Base-by-base conservation (phyloP, 2,329 filamentous ascomycete species). In the Colletotrichum tanaceti region DNA sequence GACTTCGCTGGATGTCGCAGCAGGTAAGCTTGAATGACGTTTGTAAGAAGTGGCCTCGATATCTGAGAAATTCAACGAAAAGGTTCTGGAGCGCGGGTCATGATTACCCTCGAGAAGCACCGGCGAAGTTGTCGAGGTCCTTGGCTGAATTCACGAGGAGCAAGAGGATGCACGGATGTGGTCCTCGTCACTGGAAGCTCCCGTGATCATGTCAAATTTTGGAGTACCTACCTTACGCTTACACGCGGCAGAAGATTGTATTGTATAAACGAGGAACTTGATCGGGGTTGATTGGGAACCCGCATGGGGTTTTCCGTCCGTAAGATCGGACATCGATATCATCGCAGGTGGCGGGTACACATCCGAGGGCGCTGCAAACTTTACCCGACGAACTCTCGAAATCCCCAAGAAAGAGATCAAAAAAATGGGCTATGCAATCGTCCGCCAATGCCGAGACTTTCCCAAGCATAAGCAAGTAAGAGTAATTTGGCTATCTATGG, bases 291-390 rank as follows among this genome's bases (percentile, higher is more conserved):
- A 32, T 20, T 14, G 13, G 11, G 18, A 39, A 46, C 7, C 32
- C 41, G 38, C 47, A 44, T 54, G 20, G 6, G 41, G 7, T 7
- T 14, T 16, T 41, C 39, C 38, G 58, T 60, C 46, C 18, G 41
- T 22, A 22, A 43, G 18, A 66, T 66, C 50, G 44, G 58, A 57
- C 52, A 44, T 28, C 1, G 58, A 57, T 44, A 44, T 28, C 1
- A 14, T 6, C 5, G 14, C 6, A n/a, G 49, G 63, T 28, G 35
- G 20, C 43, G 38, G 20, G 7, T 18, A 32, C 32, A 24, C 38
- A 63, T 44, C 58, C 58, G 50, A 28, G 32, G 18, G 43, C 11
- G 32, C 63, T 58, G 46, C 47, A 63, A 47, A 53, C 24, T 28
- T 63, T 64, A 11, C 38, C 16, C 38, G 18, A 1, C 32, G 41